Evolutionary conservation across 2,329 filamentous ascomycete species (phyloP).

Genomic region (Daldinia sp.): DNA sequence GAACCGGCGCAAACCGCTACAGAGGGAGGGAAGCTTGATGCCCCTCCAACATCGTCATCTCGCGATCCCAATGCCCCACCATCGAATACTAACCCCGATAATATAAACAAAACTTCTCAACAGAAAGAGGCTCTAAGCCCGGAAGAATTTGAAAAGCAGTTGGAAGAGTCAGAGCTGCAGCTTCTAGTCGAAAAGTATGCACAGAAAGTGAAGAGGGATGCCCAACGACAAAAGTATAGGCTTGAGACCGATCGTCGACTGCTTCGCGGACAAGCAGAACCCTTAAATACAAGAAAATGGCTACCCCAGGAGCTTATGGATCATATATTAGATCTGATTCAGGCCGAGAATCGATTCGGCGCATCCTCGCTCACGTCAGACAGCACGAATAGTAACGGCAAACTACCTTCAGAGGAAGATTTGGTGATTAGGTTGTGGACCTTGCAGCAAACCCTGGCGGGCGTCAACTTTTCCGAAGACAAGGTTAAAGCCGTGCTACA

Average conservation of each 20-base stretch:
- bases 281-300: constrained; percentile 78
- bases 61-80: constrained; percentile 39
- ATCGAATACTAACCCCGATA: constrained; percentile 29
- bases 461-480: constrained; percentile 71
- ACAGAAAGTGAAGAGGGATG: constrained; percentile 80
- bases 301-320: constrained; percentile 81
- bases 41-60: constrained; percentile 45
- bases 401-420: constrained; percentile 77
- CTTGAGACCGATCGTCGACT: constrained; percentile 87
- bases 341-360: constrained; percentile 68
- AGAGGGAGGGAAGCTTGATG: constrained; percentile 38
- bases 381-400: constrained; percentile 49
- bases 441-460: constrained; percentile 74
- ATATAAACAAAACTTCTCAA: constrained; percentile 25
- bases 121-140: constrained; percentile 68
- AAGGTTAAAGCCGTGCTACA: constrained; percentile 71
- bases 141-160: constrained; percentile 87
- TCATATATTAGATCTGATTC: constrained; percentile 76
- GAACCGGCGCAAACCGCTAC: constrained; percentile 42
- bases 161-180: constrained; percentile 91
- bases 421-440: constrained; percentile 84
- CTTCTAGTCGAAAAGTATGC: constrained; percentile 85
- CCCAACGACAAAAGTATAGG: constrained; percentile 76
- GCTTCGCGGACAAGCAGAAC: constrained; percentile 79
- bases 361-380: constrained; percentile 60